Evolutionary conservation across 192 early-diverging fungal genomes (phyloP).

Genomic region (Umbelopsis isabellina): DNA sequence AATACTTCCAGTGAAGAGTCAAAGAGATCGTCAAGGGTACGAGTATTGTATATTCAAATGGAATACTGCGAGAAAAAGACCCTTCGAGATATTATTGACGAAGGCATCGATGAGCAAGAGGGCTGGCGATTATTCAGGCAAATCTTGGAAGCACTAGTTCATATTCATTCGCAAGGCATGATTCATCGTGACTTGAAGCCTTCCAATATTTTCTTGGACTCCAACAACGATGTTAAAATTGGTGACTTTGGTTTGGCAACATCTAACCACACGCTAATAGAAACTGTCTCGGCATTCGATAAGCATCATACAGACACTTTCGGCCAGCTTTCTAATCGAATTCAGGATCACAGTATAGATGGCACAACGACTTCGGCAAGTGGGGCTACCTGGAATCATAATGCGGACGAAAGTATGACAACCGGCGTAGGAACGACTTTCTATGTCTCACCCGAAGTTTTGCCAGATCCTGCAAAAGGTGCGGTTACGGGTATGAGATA

Average conservation of each 20-base stretch:
- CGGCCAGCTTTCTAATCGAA: slow-evolving; percentile 42
- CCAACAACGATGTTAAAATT: slow-evolving; percentile 60
- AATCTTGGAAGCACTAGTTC: slow-evolving; percentile 87
- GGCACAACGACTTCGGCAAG: background rate
- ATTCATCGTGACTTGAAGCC: slow-evolving; percentile 93
- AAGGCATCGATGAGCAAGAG: slow-evolving; percentile 77
- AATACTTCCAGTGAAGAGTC: slow-evolving; percentile 16
- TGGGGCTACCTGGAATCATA: slow-evolving; percentile 9
- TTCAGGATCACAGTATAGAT: slow-evolving; percentile 8
- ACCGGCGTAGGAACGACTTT: slow-evolving; percentile 89
- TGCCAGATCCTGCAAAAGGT: slow-evolving; percentile 51
- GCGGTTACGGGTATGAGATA: slow-evolving; percentile 55
- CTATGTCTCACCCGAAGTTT: slow-evolving; percentile 82
- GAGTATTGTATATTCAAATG: slow-evolving; percentile 95
- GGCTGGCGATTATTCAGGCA: slow-evolving; percentile 85
- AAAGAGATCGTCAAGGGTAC: slow-evolving; percentile 34
- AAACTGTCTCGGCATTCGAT: slow-evolving; percentile 26
- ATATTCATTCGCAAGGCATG: slow-evolving; percentile 88
- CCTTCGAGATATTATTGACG: slow-evolving; percentile 79
- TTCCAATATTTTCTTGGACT: slow-evolving; percentile 79
- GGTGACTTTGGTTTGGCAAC: slow-evolving; percentile 83
- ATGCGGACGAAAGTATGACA: slow-evolving; percentile 66
- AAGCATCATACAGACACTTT: slow-evolving; percentile 40
- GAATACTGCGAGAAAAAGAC: slow-evolving; percentile 98
- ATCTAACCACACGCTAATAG: slow-evolving; percentile 44